A percentile compares a stretch with the other conserved stretches of the same genome.
phyloP scores from a whole-genome alignment of 2,329 filamentous ascomycete species.

The Sclerotinia minor region DNA sequence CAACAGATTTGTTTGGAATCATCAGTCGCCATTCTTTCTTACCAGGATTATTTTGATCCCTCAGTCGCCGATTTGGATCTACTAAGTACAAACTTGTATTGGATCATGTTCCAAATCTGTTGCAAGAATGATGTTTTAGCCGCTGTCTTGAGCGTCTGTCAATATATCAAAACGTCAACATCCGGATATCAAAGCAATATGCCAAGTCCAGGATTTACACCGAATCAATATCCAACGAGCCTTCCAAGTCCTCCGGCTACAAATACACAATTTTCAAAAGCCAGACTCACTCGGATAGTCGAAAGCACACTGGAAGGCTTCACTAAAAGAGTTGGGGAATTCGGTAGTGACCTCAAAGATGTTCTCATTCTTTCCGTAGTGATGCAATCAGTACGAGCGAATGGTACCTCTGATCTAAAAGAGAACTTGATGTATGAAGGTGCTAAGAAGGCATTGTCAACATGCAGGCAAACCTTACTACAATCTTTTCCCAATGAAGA shows the following conservation, averaged over 20 bases:
- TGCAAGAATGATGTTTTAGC: slow-evolving; percentile 30
- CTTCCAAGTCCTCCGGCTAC: slow-evolving; percentile 20
- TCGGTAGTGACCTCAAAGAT: slow-evolving; percentile 30
- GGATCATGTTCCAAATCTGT: slow-evolving; percentile 30
- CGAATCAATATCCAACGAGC: background rate
- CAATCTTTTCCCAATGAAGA: slow-evolving; percentile 7
- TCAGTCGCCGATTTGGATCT: slow-evolving; percentile 13
- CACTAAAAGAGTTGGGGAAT: slow-evolving; percentile 25
- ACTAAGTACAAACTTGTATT: slow-evolving; percentile 20
- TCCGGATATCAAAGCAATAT: slow-evolving; percentile 3
- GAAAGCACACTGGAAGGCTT: slow-evolving; percentile 27
- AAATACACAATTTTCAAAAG: slow-evolving; percentile 27
- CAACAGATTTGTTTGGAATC: slow-evolving; percentile 24
- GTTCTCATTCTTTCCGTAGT: slow-evolving; percentile 27
- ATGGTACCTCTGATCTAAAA: slow-evolving; percentile 12
- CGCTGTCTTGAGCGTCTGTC: slow-evolving; percentile 27
- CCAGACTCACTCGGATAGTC: slow-evolving; percentile 27
- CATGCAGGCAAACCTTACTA: slow-evolving; percentile 25
- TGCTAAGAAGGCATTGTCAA: slow-evolving; percentile 25
- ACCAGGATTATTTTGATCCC: slow-evolving; percentile 29
- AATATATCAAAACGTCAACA: slow-evolving; percentile 8
- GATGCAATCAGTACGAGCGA: slow-evolving; percentile 27
- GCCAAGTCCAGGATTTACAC: slow-evolving; percentile 10
- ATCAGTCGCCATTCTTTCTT: slow-evolving; percentile 27
- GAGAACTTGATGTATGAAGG: slow-evolving; percentile 29